phyloP scores from a whole-genome alignment of 2,329 filamentous ascomycete species.

The Colletotrichum truncatum region DNA sequence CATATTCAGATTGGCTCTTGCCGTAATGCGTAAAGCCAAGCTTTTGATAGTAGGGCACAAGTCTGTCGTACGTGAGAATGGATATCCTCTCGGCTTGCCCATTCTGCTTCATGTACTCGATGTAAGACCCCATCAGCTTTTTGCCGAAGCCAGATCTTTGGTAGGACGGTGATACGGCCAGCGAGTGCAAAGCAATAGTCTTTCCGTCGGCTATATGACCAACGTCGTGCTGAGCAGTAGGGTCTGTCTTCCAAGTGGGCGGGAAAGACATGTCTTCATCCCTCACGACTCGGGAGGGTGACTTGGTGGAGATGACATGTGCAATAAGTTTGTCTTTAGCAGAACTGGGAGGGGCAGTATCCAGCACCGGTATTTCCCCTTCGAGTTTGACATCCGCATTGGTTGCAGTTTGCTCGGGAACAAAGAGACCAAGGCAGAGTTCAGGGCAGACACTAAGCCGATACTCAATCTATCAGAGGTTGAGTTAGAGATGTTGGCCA shows the following conservation, averaged over 20 bases:
- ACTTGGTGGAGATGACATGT: constrained; percentile 39
- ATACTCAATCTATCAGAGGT: constrained; percentile 41
- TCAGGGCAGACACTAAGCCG: constrained; percentile 37
- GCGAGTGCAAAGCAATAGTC: constrained; percentile 39
- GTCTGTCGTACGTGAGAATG: constrained; percentile 40
- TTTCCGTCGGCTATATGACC: constrained; percentile 36
- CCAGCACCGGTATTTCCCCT: constrained; percentile 19
- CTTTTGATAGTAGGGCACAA: constrained; percentile 40
- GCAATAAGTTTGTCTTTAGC: constrained; percentile 34
- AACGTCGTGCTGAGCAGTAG: constrained; percentile 22
- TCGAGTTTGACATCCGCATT: not conserved
- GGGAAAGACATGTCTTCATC: constrained; percentile 41
- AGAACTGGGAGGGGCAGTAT: not conserved
- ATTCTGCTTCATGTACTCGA: constrained; percentile 32
- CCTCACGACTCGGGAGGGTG: constrained; percentile 30
- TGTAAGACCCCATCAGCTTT: constrained; percentile 35
- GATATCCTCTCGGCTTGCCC: constrained; percentile 36
- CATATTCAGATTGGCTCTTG: constrained; percentile 40
- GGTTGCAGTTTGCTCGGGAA: not conserved
- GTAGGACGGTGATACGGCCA: constrained; percentile 37
- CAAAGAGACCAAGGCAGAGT: constrained; percentile 39
- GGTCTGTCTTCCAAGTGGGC: constrained; percentile 34
- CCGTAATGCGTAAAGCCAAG: constrained; percentile 42
- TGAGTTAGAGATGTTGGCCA: no score
- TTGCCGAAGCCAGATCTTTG: constrained; percentile 39